Evolutionary conservation across 78 protist genomes (phyloP), one percentile per base, ranked within the genome.

Genomic region (Monosiga brevicollis): DNA sequence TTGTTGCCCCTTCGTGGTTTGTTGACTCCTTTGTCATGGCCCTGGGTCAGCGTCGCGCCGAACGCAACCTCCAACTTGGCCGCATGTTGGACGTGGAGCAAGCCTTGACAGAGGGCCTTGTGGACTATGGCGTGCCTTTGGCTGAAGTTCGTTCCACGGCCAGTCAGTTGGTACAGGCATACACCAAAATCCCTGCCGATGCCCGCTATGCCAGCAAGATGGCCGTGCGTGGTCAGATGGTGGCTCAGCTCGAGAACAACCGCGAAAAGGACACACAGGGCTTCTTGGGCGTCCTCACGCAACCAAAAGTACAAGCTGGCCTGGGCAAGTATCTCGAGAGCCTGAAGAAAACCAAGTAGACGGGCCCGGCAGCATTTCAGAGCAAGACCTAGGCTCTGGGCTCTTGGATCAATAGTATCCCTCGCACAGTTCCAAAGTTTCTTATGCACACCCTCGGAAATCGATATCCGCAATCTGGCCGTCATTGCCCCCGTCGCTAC

Each of bases 1-100:
- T 76, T 29, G 80, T 76, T 24, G 80, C 80, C 39, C 80, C 80
- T 6, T 2, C 11, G 32, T 76, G 80, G 80, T 76, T 76, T 20
- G 34, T 42, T 20, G 37, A 32, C 15, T 6, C 36, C 39, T 15
- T 42, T n/a, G 36, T 2, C 15, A 6, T 0, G 0, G 35, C 20
- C 37, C 10, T 76, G 39, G 80, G 80, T 62, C 43, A 22, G 39
- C 74, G 74, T 32, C 11, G 26, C 32, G 74, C 74, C 34, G 80
- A 76, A 0, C 80, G 55, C 37, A 1, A 29, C 39, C 80, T 76
- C n/a, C 34, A 32, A 37, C 55, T 42, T 10, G 80, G 80, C 62
- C 24, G 15, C 71, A 26, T 76, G 62, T 34, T 76, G 35, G 42
- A 71, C 23, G 73, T 73, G 9, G 42, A 43, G 36, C 73, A 78